phyloP scores from a whole-genome alignment of 257 asterid species.

The Penstemon davidsonii region DNA sequence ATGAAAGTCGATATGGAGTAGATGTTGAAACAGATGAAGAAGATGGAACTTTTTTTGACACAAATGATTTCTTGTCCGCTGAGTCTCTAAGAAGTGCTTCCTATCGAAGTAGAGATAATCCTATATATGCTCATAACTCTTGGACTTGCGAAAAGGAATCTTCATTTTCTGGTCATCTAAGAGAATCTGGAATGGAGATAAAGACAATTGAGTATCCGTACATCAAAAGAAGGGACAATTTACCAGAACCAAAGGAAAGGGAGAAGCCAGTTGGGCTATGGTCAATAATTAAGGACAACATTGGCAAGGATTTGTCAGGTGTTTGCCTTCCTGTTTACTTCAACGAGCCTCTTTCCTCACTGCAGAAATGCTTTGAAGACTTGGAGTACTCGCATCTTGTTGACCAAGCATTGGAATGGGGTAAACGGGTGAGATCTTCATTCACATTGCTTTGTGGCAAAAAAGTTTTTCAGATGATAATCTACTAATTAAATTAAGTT shows the following conservation, averaged over 20 bases:
- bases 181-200: conserved; percentile 54
- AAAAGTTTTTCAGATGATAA: conserved; percentile 19
- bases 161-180: conserved; percentile 53
- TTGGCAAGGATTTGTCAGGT: conserved; percentile 98
- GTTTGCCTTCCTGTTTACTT: conserved; percentile 99
- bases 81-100: conserved; percentile 92
- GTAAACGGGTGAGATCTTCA: conserved; percentile 68
- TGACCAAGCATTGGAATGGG: conserved; percentile 91
- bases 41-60: conserved; percentile 77
- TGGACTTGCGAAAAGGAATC: conserved; percentile 60
- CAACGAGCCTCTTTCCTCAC: conserved; percentile 95
- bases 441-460: conserved; percentile 21
- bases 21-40: conserved; percentile 94
- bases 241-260: conserved; percentile 95
- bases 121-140: conserved; percentile 49
- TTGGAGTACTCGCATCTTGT: conserved; percentile 93
- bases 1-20: conserved; percentile 79
- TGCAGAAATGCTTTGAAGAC: conserved; percentile 98
- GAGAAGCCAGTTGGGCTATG: conserved; percentile 96
- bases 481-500: conserved; percentile 20
- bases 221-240: conserved; percentile 70
- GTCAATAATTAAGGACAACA: conserved; percentile 98
- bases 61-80: conserved; percentile 82
- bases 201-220: conserved; percentile 67
- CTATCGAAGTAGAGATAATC: conserved; percentile 78